Percentiles rank a stretch among this genome's conserved stretches.
phyloP scores from a whole-genome alignment of 2,329 filamentous ascomycete genomes.

The Sporothrix globosa region DNA sequence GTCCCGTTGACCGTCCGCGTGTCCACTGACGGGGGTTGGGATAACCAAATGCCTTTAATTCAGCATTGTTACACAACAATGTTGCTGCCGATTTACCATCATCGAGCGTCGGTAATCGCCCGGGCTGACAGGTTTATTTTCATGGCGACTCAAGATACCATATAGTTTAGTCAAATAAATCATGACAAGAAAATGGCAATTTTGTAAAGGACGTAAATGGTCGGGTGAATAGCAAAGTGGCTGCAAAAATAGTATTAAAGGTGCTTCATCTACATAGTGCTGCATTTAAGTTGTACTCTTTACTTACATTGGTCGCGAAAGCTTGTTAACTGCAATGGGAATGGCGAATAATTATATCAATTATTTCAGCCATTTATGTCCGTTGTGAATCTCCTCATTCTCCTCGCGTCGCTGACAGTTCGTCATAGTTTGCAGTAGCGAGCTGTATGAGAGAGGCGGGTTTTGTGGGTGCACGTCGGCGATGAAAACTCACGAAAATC shows the following conservation, averaged over 20 bases:
- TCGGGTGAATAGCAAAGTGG: too few species aligned
- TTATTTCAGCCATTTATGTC: neutral
- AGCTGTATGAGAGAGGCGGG: neutral
- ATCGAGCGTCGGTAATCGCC: neutral
- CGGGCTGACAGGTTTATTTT: neutral
- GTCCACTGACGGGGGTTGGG: too few species aligned
- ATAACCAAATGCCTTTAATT: neutral
- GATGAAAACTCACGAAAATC: neutral
- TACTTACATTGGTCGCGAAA: too few species aligned
- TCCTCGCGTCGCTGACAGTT: neutral
- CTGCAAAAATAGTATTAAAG: too few species aligned
- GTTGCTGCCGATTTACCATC: neutral
- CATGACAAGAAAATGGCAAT: neutral
- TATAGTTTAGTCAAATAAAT: conserved; percentile 8
- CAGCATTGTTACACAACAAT: neutral
- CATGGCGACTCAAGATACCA: conserved; percentile 16
- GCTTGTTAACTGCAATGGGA: too few species aligned
- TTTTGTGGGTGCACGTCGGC: neutral
- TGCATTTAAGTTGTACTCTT: too few species aligned
- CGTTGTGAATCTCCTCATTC: neutral
- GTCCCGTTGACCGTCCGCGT: too few species aligned
- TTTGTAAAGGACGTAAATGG: neutral
- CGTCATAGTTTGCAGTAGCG: neutral
- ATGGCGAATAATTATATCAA: too few species aligned
- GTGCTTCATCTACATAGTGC: too few species aligned